Conservation (phyloP, 2,329 filamentous ascomycete species). For the Aspergillus awamori region DNA sequence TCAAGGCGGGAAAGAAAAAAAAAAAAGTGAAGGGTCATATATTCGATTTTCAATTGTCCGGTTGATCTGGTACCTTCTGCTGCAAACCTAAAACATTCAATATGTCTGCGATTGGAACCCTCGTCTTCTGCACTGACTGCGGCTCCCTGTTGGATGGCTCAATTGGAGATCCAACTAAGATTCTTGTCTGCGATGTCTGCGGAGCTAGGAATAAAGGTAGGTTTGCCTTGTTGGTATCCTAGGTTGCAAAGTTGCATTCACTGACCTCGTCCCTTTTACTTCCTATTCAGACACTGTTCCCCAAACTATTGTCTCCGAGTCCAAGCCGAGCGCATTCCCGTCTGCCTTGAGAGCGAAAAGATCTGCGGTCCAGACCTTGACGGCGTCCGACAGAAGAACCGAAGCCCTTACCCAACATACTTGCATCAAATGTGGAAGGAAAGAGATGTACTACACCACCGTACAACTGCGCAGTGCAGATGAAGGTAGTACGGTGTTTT, state of each 20-base stretch:
- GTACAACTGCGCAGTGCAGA: constrained; percentile 89
- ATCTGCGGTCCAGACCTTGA: constrained; percentile 82
- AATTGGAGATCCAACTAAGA: constrained; percentile 73
- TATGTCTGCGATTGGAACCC: constrained; percentile 87
- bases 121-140: constrained; percentile 92
- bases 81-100: constrained; percentile 3
- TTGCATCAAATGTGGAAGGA: constrained; percentile 79
- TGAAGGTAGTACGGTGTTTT: constrained; percentile 92
- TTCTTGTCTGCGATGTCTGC: constrained; percentile 82
- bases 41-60: neutral
- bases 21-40: constrained; percentile 11
- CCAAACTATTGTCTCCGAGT: constrained; percentile 76
- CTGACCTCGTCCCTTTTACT: constrained; percentile 13
- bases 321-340: constrained; percentile 88
- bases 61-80: neutral
- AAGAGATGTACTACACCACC: constrained; percentile 81
- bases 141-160: constrained; percentile 85
- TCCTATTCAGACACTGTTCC: constrained; percentile 66
- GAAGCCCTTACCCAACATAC: constrained; percentile 69
- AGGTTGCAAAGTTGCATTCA: neutral
- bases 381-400: constrained; percentile 74
- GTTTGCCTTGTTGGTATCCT: constrained; percentile 12
- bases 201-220: constrained; percentile 81
- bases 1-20: constrained; percentile 8
- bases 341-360: constrained; percentile 83